These are phyloP conservation scores for Pyracantha coccinea DNA, from an alignment of 331 rosid species.

Conservation along the genomic window DNA sequence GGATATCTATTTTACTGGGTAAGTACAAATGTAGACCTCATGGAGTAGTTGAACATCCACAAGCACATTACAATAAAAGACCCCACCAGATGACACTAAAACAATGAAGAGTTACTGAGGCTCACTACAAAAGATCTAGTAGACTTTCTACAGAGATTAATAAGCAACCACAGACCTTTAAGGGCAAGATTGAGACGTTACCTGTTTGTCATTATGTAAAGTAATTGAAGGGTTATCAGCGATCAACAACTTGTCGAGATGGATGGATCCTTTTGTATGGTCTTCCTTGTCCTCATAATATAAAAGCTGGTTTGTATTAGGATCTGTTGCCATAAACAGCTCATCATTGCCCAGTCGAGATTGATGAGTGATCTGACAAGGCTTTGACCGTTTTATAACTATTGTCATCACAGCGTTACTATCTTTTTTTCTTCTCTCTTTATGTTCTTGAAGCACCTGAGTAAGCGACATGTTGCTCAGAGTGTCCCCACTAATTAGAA, in stretches of 20 bases:
- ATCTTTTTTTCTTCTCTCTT: slow-evolving; percentile 87
- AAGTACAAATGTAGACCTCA: not conserved
- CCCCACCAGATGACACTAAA: not conserved
- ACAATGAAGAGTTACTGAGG: not conserved
- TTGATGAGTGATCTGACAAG: slow-evolving; percentile 65
- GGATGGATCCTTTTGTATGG: slow-evolving; percentile 49
- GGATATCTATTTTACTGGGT: not conserved
- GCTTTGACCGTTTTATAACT: slow-evolving; percentile 84
- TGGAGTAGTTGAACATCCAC: not conserved
- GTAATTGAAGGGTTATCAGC: slow-evolving; percentile 66
- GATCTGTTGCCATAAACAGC: slow-evolving; percentile 86
- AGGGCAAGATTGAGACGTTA: slow-evolving; percentile 17
- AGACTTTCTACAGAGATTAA: not conserved
- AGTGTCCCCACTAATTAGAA: slow-evolving; percentile 92
- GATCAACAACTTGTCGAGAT: slow-evolving; percentile 71
- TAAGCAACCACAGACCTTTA: slow-evolving; percentile 14
- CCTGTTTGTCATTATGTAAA: slow-evolving; percentile 91
- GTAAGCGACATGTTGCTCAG: slow-evolving; percentile 97
- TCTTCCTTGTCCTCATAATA: slow-evolving; percentile 86
- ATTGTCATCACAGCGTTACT: slow-evolving; percentile 92
- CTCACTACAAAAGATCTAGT: not conserved
- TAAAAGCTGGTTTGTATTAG: slow-evolving; percentile 71
- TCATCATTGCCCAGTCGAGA: slow-evolving; percentile 98
- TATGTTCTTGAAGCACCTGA: slow-evolving; percentile 80
- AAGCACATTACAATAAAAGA: not conserved